A percentile compares a stretch with the other conserved stretches of the same genome.
Conservation (phyloP, 441 rosid species). For the Arabidopsis lyrata region DNA sequence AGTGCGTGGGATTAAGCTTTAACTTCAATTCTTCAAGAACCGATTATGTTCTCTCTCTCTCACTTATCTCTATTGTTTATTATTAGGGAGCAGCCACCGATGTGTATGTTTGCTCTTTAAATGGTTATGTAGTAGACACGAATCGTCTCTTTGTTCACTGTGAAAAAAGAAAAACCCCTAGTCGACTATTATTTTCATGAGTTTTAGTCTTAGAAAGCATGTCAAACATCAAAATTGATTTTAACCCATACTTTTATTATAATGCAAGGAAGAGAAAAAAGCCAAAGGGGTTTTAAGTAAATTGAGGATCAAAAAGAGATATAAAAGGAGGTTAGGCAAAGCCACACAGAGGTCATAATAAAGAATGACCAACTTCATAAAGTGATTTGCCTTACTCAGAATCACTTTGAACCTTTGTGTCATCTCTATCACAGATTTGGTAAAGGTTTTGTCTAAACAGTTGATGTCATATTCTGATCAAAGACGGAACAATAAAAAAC, state of each 20-base stretch:
- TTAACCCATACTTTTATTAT: slow-evolving; percentile 10
- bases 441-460: slow-evolving; percentile 38
- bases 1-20: slow-evolving; percentile 78
- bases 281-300: slow-evolving; percentile 29
- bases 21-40: slow-evolving; percentile 28
- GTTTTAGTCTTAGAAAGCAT: neutral
- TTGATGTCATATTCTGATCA: slow-evolving; percentile 21
- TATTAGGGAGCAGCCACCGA: slow-evolving; percentile 35
- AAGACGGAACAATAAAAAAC: neutral
- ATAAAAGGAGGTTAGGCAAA: slow-evolving; percentile 35
- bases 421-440: slow-evolving; percentile 37
- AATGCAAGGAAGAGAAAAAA: neutral
- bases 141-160: slow-evolving; percentile 28
- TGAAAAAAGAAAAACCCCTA: slow-evolving; percentile 13
- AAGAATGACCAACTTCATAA: slow-evolving; percentile 41
- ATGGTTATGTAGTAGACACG: slow-evolving; percentile 44
- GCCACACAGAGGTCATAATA: slow-evolving; percentile 36
- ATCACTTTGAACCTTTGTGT: slow-evolving; percentile 34
- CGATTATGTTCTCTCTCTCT: slow-evolving; percentile 16
- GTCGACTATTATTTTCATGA: slow-evolving; percentile 21
- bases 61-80: slow-evolving; percentile 36
- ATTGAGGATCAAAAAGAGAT: slow-evolving; percentile 28
- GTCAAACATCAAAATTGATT: neutral
- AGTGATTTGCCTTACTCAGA: slow-evolving; percentile 43
- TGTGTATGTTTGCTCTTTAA: slow-evolving; percentile 39